A percentile compares a stretch with the other conserved stretches of the same genome.
Evolutionary conservation across 768 basidiomycete species (phyloP).

Genomic region (Pisolithus orientalis): DNA sequence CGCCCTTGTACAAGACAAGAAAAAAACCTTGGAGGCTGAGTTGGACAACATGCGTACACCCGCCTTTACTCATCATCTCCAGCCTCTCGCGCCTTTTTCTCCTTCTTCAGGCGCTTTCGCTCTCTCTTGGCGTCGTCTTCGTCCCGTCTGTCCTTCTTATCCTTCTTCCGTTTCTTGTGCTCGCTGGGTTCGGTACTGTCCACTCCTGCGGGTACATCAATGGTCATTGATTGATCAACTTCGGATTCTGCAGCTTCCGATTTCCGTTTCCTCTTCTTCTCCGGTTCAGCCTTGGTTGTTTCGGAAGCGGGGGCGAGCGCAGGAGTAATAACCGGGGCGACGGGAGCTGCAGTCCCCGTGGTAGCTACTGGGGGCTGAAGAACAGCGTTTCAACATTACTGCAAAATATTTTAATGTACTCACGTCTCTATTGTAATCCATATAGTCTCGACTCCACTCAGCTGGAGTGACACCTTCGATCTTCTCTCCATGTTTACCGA

Average conservation of each 20-base stretch:
- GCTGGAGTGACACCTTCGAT: slow-evolving; percentile 82
- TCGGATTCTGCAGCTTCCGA: slow-evolving; percentile 45
- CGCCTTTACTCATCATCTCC: slow-evolving; percentile 19
- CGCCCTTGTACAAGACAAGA: too few relatives aligned
- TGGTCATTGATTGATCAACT: slow-evolving; percentile 37
- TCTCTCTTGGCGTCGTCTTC: slow-evolving; percentile 59
- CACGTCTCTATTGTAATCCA: slow-evolving; percentile 82
- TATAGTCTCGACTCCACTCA: slow-evolving; percentile 88
- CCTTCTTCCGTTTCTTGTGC: slow-evolving; percentile 40
- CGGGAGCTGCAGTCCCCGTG: slow-evolving; percentile 15
- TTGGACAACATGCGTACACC: slow-evolving; percentile 11
- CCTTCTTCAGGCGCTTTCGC: slow-evolving; percentile 61
- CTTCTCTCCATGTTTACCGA: slow-evolving; percentile 92
- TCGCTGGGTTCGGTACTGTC: slow-evolving; percentile 49
- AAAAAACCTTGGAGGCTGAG: neutral
- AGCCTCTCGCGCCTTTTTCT: slow-evolving; percentile 52
- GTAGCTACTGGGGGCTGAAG: slow-evolving; percentile 37
- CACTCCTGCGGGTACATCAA: slow-evolving; percentile 28
- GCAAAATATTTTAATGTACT: slow-evolving; percentile 15
- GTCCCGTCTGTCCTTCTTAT: slow-evolving; percentile 32
- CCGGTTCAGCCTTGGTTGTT: slow-evolving; percentile 48
- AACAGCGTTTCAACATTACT: slow-evolving; percentile 6
- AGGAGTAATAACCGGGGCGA: slow-evolving; percentile 22
- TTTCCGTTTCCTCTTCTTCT: slow-evolving; percentile 85
- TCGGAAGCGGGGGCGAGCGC: slow-evolving; percentile 27